Conservation (phyloP, 163 green algal genomes). For the Prototheca cutis region DNA sequence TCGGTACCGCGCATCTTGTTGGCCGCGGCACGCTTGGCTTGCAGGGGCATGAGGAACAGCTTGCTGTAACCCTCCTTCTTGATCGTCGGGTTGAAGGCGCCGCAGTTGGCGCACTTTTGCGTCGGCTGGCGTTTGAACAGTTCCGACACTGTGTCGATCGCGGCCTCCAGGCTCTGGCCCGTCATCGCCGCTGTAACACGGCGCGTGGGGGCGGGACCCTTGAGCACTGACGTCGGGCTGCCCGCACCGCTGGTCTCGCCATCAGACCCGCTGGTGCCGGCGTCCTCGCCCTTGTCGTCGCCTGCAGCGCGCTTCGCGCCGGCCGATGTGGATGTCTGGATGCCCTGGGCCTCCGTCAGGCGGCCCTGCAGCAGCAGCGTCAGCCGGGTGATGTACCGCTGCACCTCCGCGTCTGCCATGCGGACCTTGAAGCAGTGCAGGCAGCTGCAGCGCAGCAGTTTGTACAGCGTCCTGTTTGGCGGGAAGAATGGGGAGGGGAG, state of each 20-base stretch:
- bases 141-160: constrained; percentile 48
- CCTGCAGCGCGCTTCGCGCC: too few relatives aligned
- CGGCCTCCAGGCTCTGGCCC: constrained; percentile 44
- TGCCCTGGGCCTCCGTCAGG: constrained; percentile 46
- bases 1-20: constrained; percentile 47
- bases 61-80: constrained; percentile 66
- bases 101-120: constrained; percentile 76
- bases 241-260: background rate
- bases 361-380: constrained; percentile 48
- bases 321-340: too few relatives aligned
- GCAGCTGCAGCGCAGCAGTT: constrained; percentile 80
- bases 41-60: constrained; percentile 70
- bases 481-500: constrained; percentile 18
- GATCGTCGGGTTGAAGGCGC: constrained; percentile 56
- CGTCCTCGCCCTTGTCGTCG: too few relatives aligned
- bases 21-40: constrained; percentile 45
- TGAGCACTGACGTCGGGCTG: constrained; percentile 1
- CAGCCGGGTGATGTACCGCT: constrained; percentile 17
- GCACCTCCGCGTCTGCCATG: constrained; percentile 53
- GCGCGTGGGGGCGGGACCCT: background rate
- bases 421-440: constrained; percentile 85
- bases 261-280: background rate
- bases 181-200: constrained; percentile 6
- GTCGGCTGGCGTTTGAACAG: constrained; percentile 62
- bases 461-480: constrained; percentile 58